phyloP scores from a whole-genome alignment of 2,329 filamentous ascomycete species.

The Raffaelea ambrosiae region DNA sequence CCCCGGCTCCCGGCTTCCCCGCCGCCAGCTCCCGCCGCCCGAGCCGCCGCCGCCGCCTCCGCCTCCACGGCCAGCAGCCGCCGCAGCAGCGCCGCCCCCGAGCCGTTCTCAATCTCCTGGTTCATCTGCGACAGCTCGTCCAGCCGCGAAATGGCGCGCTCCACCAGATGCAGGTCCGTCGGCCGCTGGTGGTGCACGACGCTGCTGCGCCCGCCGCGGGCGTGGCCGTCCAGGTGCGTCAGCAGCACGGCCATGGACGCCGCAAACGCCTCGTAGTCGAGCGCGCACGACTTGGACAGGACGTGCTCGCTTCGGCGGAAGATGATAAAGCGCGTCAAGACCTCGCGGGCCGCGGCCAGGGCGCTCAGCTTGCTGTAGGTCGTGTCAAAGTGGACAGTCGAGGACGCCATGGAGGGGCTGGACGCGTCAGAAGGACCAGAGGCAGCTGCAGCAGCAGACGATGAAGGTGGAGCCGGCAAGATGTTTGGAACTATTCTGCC shows the following conservation, averaged over 20 bases:
- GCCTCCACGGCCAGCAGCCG: constrained; percentile 20
- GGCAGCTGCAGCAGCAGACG: too few relatives aligned
- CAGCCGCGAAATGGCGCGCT: constrained; percentile 25
- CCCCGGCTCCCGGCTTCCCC: constrained; percentile 18
- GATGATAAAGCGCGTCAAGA: constrained; percentile 24
- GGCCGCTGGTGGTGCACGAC: constrained; percentile 27
- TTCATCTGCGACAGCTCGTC: constrained; percentile 17
- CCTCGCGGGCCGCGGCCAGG: constrained; percentile 26
- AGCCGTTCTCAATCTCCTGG: constrained; percentile 18
- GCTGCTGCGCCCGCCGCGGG: constrained; percentile 15
- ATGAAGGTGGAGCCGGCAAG: too few relatives aligned
- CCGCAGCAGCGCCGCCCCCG: constrained; percentile 20
- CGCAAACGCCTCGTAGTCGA: constrained; percentile 28
- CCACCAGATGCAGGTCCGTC: constrained; percentile 28
- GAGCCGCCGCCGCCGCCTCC: constrained; percentile 16
- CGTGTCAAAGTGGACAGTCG: constrained; percentile 25
- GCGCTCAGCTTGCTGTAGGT: constrained; percentile 35
- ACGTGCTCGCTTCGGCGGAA: constrained; percentile 20
- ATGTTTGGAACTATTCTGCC: too few relatives aligned
- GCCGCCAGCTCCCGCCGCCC: constrained; percentile 19
- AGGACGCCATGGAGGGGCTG: not conserved
- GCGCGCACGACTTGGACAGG: constrained; percentile 17
- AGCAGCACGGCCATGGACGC: constrained; percentile 27
- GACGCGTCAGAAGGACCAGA: not conserved
- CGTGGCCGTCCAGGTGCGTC: constrained; percentile 24